These are phyloP conservation scores for Coccinonectria pachysandricola DNA, from an alignment of 2,329 filamentous ascomycete species.

Conservation along the genomic window DNA sequence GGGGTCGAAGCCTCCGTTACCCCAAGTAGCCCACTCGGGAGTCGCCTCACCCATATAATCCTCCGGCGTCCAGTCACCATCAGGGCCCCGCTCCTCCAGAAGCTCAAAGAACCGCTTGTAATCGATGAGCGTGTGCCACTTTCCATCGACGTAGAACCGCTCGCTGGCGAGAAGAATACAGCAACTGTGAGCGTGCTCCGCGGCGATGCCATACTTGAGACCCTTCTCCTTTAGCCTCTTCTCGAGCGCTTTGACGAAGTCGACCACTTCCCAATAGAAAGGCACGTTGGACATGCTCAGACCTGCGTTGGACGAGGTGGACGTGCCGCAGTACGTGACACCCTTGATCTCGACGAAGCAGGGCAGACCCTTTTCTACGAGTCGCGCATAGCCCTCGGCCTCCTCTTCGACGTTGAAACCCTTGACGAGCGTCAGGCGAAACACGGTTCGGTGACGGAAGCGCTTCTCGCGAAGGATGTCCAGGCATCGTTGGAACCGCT, in stretches of 20 bases:
- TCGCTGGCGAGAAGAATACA: conserved; percentile 79
- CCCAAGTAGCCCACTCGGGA: conserved; percentile 91
- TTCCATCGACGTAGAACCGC: conserved; percentile 64
- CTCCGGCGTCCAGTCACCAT: conserved; percentile 69
- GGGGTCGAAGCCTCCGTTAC: conserved; percentile 88
- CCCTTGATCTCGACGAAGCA: conserved; percentile 95
- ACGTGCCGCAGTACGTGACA: conserved; percentile 92
- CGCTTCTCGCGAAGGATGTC: conserved; percentile 80
- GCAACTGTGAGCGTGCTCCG: conserved; percentile 91
- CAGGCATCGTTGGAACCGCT: conserved; percentile 82
- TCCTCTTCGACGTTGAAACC: conserved; percentile 97
- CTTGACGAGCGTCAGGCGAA: conserved; percentile 90
- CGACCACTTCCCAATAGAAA: conserved; percentile 82
- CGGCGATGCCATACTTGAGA: conserved; percentile 79
- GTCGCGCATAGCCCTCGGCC: conserved; percentile 76
- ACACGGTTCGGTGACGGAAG: conserved; percentile 82
- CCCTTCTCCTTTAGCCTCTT: conserved; percentile 57
- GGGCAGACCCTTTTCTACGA: conserved; percentile 76
- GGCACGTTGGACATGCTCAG: conserved; percentile 97
- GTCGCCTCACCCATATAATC: conserved; percentile 83
- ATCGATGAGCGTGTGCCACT: conserved; percentile 88
- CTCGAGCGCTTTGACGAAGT: conserved; percentile 71
- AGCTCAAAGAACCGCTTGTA: conserved; percentile 82
- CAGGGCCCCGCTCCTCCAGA: conserved; percentile 55
- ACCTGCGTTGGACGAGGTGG: conserved; percentile 71